phyloP scores from a whole-genome alignment of 2,329 filamentous ascomycete species.

The Xylaria sp. region DNA sequence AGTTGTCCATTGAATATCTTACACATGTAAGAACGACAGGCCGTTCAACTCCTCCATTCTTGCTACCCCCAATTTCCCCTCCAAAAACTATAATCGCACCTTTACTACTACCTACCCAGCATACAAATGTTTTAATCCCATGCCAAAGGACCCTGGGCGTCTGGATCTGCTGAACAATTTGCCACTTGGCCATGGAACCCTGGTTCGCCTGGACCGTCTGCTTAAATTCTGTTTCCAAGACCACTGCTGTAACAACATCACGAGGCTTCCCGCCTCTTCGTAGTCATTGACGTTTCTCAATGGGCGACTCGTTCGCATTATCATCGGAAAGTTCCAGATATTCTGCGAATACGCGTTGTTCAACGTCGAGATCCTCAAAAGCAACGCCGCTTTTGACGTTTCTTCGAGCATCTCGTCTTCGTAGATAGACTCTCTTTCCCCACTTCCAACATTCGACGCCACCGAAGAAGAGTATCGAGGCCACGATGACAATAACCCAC shows the following conservation, averaged over 20 bases:
- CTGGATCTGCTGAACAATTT: neutral
- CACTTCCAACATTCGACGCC: conserved; percentile 70
- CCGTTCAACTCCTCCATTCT: neutral
- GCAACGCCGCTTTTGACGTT: conserved; percentile 42
- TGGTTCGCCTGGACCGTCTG: neutral
- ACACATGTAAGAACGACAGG: neutral
- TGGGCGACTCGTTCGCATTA: conserved; percentile 14
- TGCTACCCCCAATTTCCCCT: neutral
- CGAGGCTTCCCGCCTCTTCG: conserved; percentile 41
- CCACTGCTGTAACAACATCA: neutral
- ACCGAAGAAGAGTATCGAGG: conserved; percentile 64
- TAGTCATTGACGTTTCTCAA: conserved; percentile 42
- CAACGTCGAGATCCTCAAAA: conserved; percentile 54
- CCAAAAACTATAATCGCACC: neutral
- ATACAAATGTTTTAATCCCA: neutral
- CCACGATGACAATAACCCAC: conserved; percentile 69
- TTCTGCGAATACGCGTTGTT: conserved; percentile 54
- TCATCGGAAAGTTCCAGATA: conserved; percentile 44
- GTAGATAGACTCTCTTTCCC: conserved; percentile 60
- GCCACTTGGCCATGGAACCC: neutral
- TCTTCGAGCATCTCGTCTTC: conserved; percentile 38
- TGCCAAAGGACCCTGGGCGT: neutral
- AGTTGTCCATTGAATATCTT: neutral
- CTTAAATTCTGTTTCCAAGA: conserved; percentile 1
- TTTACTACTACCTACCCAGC: neutral